phyloP scores from a whole-genome alignment of 371 early-diverging fungal species.

The Mortierella sp. region DNA sequence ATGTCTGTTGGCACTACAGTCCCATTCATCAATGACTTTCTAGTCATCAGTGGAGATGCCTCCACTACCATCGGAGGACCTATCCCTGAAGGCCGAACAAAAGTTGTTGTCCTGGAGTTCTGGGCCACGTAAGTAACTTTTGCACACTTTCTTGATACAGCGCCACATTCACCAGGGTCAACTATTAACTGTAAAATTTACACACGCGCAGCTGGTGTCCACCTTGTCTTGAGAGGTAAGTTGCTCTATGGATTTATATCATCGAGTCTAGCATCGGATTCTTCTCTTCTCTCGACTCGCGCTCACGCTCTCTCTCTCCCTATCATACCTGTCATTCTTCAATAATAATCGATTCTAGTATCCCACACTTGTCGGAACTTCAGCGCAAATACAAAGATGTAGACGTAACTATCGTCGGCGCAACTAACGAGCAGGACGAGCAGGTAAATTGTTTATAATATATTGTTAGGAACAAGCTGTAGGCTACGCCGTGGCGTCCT shows the following conservation, averaged over 20 bases:
- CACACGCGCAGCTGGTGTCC: conserved; percentile 37
- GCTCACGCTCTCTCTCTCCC: not conserved
- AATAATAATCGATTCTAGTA: conserved; percentile 13
- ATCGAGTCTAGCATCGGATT: not conserved
- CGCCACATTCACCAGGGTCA: not conserved
- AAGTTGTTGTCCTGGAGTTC: conserved; percentile 54
- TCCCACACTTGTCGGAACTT: conserved; percentile 49
- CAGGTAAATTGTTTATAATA: conserved; percentile 10
- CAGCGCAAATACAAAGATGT: conserved; percentile 56
- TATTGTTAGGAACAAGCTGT: not conserved
- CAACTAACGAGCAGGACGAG: conserved; percentile 48
- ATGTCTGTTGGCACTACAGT: conserved; percentile 50
- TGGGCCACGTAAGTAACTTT: conserved; percentile 50
- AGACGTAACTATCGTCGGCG: conserved; percentile 47
- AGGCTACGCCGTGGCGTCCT: not conserved
- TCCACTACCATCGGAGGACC: conserved; percentile 44
- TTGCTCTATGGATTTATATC: not conserved
- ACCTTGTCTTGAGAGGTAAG: conserved; percentile 52
- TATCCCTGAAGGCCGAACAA: conserved; percentile 39
- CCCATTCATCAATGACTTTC: conserved; percentile 49
- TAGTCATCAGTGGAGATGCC: conserved; percentile 51
- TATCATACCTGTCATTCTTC: not conserved
- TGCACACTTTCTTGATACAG: not conserved
- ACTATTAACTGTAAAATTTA: not conserved
- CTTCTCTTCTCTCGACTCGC: not conserved